Evolutionary conservation across 1,139 yeast genomes (phyloP).

Genomic region (Nakaseomyces bracarensis): DNA sequence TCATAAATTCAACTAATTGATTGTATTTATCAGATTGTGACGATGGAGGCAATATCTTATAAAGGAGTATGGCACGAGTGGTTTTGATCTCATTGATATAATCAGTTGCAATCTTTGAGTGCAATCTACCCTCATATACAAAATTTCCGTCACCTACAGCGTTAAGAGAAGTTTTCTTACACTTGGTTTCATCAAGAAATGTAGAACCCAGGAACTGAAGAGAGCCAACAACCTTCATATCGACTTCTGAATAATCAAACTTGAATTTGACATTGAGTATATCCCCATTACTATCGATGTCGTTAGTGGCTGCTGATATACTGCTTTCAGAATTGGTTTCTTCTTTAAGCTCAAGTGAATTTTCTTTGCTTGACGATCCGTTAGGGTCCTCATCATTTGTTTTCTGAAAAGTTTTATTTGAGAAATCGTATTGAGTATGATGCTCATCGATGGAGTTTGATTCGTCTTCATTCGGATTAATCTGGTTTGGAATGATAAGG

Average conservation of each 20-base stretch:
- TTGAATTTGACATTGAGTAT: neutral
- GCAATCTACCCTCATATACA: slow-evolving; percentile 23
- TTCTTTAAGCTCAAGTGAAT: neutral
- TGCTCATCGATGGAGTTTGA: neutral
- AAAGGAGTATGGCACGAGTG: slow-evolving; percentile 19
- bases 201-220: slow-evolving; percentile 9
- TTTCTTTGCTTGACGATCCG: no score
- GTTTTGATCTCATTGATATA: slow-evolving; percentile 20
- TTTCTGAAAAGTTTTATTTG: neutral
- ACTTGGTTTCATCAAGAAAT: neutral
- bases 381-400: slow-evolving; percentile 3
- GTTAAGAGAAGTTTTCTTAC: slow-evolving; percentile 9
- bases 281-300: neutral
- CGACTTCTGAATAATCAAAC: slow-evolving; percentile 2
- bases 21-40: slow-evolving; percentile 10
- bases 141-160: slow-evolving; percentile 21
- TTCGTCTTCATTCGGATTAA: neutral
- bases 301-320: neutral
- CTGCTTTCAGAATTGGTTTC: neutral
- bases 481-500: slow-evolving; percentile 47
- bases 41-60: slow-evolving; percentile 14
- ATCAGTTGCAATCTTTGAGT: slow-evolving; percentile 18
- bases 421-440: slow-evolving; percentile 1
- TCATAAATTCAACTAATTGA: slow-evolving; percentile 17
- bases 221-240: slow-evolving; percentile 3